Percentiles rank a stretch among this genome's conserved stretches.
Evolutionary conservation across 805 yeast genomes (phyloP).

Genomic region (Ogataea pini): DNA sequence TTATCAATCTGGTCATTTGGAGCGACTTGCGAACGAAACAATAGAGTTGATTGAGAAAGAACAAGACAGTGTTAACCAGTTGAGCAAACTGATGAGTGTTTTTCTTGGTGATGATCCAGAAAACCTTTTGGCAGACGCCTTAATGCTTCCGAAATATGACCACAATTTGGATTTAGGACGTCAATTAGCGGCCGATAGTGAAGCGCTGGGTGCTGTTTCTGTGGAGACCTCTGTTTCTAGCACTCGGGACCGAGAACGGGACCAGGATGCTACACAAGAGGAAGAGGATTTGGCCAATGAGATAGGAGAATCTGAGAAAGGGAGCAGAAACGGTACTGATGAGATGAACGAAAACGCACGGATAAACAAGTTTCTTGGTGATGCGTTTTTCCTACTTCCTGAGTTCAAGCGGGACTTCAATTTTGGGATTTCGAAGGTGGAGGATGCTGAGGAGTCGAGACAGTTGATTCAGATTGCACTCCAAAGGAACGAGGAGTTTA

Average conservation of each 20-base stretch:
- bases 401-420: conserved; percentile 47
- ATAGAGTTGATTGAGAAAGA: conserved; percentile 80
- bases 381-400: conserved; percentile 71
- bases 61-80: conserved; percentile 70
- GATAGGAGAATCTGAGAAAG: conserved; percentile 18
- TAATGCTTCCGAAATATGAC: conserved; percentile 70
- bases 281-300: conserved; percentile 28
- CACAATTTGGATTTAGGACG: conserved; percentile 50
- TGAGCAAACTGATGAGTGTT: conserved; percentile 71
- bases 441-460: conserved; percentile 66
- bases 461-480: conserved; percentile 75
- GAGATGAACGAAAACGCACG: conserved; percentile 13
- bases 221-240: conserved; percentile 11
- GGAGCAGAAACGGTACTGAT: conserved; percentile 4
- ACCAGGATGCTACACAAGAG: conserved; percentile 26
- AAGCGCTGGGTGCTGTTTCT: neutral
- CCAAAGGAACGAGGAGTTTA: conserved; percentile 84
- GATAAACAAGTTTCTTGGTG: conserved; percentile 33
- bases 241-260: conserved; percentile 23
- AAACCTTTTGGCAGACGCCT: conserved; percentile 59
- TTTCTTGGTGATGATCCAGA: conserved; percentile 86
- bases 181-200: conserved; percentile 21
- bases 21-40: conserved; percentile 67
- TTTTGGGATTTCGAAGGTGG: conserved; percentile 48
- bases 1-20: conserved; percentile 57